These are phyloP conservation scores for Porodaedalea pini DNA, from an alignment of 1,284 basidiomycete species.

Conservation along the genomic window DNA sequence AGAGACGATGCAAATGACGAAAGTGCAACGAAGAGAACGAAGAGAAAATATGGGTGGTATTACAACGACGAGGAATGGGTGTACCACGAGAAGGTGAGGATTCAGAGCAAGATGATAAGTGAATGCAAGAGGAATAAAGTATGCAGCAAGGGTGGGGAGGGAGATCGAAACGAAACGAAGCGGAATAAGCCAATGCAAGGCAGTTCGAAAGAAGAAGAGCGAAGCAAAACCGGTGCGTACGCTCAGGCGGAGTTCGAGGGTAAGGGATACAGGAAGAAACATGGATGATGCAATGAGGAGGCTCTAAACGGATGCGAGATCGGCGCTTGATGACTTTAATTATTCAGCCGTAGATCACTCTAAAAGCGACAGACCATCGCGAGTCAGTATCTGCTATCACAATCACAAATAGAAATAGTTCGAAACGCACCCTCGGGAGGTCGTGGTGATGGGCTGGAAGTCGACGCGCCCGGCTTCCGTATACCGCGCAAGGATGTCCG, in stretches of 20 bases:
- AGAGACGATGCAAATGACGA: too few relatives aligned
- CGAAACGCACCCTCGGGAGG: slow-evolving; percentile 58
- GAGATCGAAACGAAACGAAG: not conserved
- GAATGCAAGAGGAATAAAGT: not conserved
- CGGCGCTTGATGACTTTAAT: not conserved
- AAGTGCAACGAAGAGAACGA: too few relatives aligned
- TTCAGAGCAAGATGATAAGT: too few relatives aligned
- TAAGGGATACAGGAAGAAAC: not conserved
- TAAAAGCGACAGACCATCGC: slow-evolving; percentile 22
- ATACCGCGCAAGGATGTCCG: slow-evolving; percentile 60
- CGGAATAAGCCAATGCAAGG: not conserved
- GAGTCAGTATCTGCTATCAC: slow-evolving; percentile 10
- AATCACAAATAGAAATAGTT: not conserved
- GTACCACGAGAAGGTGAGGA: too few relatives aligned
- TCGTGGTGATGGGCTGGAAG: slow-evolving; percentile 75
- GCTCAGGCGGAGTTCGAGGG: not conserved
- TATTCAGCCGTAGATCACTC: slow-evolving; percentile 38
- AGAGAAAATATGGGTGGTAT: too few relatives aligned
- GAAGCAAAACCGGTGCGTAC: slow-evolving; percentile 1
- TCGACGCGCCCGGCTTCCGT: slow-evolving; percentile 69
- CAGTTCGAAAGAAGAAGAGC: not conserved
- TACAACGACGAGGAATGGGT: too few relatives aligned
- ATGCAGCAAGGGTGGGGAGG: not conserved
- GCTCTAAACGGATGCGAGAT: not conserved
- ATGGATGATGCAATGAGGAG: not conserved